Evolutionary conservation across 805 yeast genomes (phyloP), one percentile per base, ranked within the genome.

Genomic region (Starmerella stigmatis): DNA sequence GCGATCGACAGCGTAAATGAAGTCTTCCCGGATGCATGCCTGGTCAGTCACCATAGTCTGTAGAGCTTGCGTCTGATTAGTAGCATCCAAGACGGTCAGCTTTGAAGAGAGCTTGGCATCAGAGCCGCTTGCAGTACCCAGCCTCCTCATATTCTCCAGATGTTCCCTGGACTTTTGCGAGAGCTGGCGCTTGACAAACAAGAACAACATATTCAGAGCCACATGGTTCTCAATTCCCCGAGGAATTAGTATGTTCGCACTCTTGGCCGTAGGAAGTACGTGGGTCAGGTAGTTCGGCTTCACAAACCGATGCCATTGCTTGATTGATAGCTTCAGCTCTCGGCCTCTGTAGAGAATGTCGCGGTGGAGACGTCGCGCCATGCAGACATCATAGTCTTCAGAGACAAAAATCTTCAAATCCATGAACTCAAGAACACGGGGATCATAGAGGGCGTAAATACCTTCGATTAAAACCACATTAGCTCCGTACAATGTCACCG

Each of bases 391-490:
- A 54, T 86, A 69, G 57, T 88, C 97, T 2, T 96, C 92, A 55
- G 89, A 96, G 3, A 92, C 96, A 61, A 78, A 92, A 16, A 89
- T 75, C 62, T 83, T 89, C 48, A 86, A 69, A 57, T 89, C 94
- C 81, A 88, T 81, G 57, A 86, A 58, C 11, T 74, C 80, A 44
- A 81, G 64, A 15, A 92, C 63, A 33, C 86, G 71, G 38, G 71
- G 70, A 59, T 81, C 86, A 50, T 79, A 77, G 35, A 92, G 63
- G 0, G 95, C 86, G 60, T 83, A 85, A 3, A 92, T 78, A 2
- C 98, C 98, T 62, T 92, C 98, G 30, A 92, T 67, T 5, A 92
- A 81, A 43, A 92, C 82, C 17, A 92, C 94, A 60, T 86, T 86
- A 13, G 96, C 96, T 2, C 96, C 97, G 58, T 86, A 88, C 16